These are phyloP conservation scores for Rehmannia glutinosa DNA, from an alignment of 257 asterid genomes.

Conservation along the genomic window DNA sequence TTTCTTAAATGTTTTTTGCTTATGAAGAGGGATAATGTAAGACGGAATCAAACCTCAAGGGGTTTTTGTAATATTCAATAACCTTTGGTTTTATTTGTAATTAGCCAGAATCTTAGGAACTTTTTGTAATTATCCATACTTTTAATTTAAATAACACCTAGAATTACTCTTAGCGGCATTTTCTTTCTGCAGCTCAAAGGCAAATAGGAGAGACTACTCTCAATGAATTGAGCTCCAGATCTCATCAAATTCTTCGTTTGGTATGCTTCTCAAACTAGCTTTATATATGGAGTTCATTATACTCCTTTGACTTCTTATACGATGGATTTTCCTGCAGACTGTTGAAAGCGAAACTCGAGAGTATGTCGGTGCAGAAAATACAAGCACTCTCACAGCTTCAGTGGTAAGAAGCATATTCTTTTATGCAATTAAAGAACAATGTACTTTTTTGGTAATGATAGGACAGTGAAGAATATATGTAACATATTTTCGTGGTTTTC, in stretches of 20 bases:
- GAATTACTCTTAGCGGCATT: neutral
- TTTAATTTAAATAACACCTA: neutral
- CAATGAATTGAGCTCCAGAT: slow-evolving; percentile 89
- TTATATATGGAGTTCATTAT: neutral
- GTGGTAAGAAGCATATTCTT: slow-evolving; percentile 54
- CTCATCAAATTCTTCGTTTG: slow-evolving; percentile 89
- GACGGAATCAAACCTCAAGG: too few species aligned
- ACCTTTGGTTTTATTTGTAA: too few species aligned
- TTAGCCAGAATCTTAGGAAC: too few species aligned
- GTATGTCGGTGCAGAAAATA: slow-evolving; percentile 32
- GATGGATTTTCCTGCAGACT: slow-evolving; percentile 39
- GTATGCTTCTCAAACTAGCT: slow-evolving; percentile 28
- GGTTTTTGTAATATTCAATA: too few species aligned
- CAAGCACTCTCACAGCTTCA: slow-evolving; percentile 69
- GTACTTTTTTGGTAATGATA: too few species aligned
- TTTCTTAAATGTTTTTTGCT: too few species aligned
- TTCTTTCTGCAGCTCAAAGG: slow-evolving; percentile 66
- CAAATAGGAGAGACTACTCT: slow-evolving; percentile 85
- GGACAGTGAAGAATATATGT: neutral
- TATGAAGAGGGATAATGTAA: too few species aligned
- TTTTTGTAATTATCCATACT: too few species aligned
- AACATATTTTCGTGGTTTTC: neutral
- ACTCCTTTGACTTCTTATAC: neutral
- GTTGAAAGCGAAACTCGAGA: slow-evolving; percentile 73
- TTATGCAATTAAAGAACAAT: too few species aligned